Evolutionary conservation across 129 eudicot genomes (phyloP), one percentile per base, ranked within the genome.

Genomic region (Centrapalus pauciflorus): DNA sequence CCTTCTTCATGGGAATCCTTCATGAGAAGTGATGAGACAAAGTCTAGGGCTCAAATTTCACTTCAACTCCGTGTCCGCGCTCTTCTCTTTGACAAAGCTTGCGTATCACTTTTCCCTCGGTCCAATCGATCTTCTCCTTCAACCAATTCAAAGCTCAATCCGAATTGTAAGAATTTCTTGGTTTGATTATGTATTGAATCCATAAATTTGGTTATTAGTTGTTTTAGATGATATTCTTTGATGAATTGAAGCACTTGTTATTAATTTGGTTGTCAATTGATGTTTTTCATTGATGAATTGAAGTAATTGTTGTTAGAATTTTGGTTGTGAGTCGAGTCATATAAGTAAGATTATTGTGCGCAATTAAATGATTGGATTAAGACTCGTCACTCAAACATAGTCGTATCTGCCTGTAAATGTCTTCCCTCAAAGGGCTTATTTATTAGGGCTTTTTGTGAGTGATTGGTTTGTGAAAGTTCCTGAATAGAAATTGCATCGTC

Each of bases 61-160:
- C 90, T 94, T 32, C 97, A 89, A 78, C 92, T 94, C 65, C 90
- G 97, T 30, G 96, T 67, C 9, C 95, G 99, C n/a, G 99, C 99
- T 63, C 95, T 94, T 55, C 86, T 94, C 45, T 94, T 94, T 65
- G 99, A 94, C 16, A 94, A 94, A 75, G 95, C 96, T 11, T 76
- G 88, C 10, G 70, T 87, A 2, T 69, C 86, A 21, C 87, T 87
- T 61, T 81, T 74, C 56, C 76, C 81, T 19, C 76, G 34, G 12
- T 59, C 79, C 40, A 61, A 86, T 11, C 43, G 56, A 0, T 30
- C 77, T 2, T 48, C 71, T 14, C 32, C 89, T 3, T 50, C 86
- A n/a, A 8, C 84, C 6, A 64, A 89, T 66, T 77, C 95, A 3
- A 86, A 76, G 62, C 93, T 94, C 63, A 89, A 84, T 79, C 97